A percentile compares a stretch with the other conserved stretches of the same genome.
phyloP scores from a whole-genome alignment of 257 asterid species.

The Jacaranda copaia region DNA sequence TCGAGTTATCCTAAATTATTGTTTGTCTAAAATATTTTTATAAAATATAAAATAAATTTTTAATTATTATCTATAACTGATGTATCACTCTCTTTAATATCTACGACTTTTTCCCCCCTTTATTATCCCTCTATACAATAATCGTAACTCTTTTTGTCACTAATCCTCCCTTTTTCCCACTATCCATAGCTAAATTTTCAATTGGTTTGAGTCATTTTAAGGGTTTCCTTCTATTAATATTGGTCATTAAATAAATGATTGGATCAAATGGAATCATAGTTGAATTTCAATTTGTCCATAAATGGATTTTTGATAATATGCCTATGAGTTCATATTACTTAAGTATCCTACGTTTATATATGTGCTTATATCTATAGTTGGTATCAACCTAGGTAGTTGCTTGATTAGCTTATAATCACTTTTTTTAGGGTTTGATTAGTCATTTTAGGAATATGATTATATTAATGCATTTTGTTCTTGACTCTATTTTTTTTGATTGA shows the following conservation, averaged over 20 bases:
- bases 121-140: too few relatives aligned
- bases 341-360: neutral
- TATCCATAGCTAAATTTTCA: too few relatives aligned
- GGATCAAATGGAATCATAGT: neutral
- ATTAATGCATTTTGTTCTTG: neutral
- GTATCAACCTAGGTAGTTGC: neutral
- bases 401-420: slow-evolving; percentile 1
- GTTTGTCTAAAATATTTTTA: too few relatives aligned
- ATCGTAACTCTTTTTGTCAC: too few relatives aligned
- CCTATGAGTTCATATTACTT: neutral
- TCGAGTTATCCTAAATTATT: too few relatives aligned
- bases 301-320: neutral
- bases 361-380: neutral
- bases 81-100: too few relatives aligned
- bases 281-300: neutral
- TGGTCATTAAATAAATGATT: neutral
- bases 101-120: too few relatives aligned
- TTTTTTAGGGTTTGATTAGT: neutral
- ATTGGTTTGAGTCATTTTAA: too few relatives aligned
- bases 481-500: neutral
- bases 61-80: too few relatives aligned
- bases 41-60: too few relatives aligned
- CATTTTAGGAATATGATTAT: neutral
- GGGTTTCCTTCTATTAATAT: too few relatives aligned
- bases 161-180: too few relatives aligned